These are phyloP conservation scores for Stachybotrys chlorohalonatus DNA, from an alignment of 2,329 filamentous ascomycete genomes.

Conservation along the genomic window DNA sequence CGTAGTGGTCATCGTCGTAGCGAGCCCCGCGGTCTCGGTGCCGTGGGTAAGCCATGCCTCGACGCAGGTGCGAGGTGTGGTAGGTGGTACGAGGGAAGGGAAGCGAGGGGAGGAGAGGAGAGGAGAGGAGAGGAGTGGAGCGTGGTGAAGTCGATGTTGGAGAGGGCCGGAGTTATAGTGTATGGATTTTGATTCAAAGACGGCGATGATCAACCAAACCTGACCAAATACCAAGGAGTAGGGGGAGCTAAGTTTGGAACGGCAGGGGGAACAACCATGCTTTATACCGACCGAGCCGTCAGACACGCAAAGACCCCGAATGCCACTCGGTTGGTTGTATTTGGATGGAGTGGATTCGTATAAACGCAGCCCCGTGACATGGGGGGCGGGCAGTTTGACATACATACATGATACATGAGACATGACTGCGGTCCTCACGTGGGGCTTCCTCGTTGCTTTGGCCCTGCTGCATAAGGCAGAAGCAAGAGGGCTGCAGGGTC, in stretches of 20 bases:
- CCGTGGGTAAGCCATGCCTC: constrained; percentile 15
- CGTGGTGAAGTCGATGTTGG: not conserved
- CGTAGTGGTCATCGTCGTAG: constrained; percentile 14
- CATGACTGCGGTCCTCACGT: not conserved
- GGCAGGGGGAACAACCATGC: not conserved
- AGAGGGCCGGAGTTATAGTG: not conserved
- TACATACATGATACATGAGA: not conserved
- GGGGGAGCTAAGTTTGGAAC: not conserved
- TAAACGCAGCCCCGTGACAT: not conserved
- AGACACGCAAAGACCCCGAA: not conserved
- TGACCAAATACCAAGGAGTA: not conserved
- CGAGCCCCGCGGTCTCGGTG: constrained; percentile 13
- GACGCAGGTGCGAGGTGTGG: not conserved
- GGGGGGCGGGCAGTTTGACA: too few species aligned
- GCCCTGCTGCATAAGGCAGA: not conserved
- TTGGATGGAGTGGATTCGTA: not conserved
- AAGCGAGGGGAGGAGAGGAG: not conserved
- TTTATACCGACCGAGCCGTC: not conserved
- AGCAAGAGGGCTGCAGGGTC: not conserved
- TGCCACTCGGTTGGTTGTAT: not conserved
- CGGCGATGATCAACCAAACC: not conserved
- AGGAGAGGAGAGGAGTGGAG: not conserved
- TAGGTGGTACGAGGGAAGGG: not conserved
- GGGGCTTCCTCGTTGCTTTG: too few species aligned
- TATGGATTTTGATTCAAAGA: not conserved